Conservation (phyloP, 106 monocot species). For the Dioscorea dumetorum region DNA sequence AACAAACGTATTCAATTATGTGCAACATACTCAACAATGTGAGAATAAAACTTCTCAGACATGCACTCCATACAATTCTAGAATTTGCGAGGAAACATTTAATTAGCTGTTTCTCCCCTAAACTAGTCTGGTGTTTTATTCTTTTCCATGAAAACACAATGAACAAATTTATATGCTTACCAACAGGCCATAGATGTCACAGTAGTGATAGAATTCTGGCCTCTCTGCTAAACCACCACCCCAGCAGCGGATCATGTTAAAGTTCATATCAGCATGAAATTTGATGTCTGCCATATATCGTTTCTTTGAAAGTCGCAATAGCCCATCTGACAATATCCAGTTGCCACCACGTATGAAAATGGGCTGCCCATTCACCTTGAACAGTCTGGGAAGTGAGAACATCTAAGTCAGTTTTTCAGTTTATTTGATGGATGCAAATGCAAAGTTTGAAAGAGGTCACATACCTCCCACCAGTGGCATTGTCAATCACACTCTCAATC, state of each 20-base stretch:
- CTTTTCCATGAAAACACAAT: background rate
- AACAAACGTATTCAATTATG: too few relatives aligned
- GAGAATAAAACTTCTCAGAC: too few relatives aligned
- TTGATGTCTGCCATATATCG: slow-evolving; percentile 85
- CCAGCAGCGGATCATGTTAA: slow-evolving; percentile 99
- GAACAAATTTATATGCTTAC: slow-evolving; percentile 25
- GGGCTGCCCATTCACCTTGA: slow-evolving; percentile 82
- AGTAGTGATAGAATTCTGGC: slow-evolving; percentile 94
- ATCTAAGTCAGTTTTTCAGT: background rate
- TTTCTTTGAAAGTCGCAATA: slow-evolving; percentile 73
- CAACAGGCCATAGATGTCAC: slow-evolving; percentile 95
- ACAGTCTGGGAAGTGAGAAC: slow-evolving; percentile 40
- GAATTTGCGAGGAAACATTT: too few relatives aligned
- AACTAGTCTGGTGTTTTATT: too few relatives aligned
- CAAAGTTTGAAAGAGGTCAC: background rate
- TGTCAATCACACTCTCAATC: slow-evolving; percentile 80
- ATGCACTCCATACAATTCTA: too few relatives aligned
- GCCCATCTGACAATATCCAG: slow-evolving; percentile 94
- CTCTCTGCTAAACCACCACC: slow-evolving; percentile 97
- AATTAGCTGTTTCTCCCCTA: too few relatives aligned
- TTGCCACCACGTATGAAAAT: slow-evolving; percentile 96
- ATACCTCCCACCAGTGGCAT: slow-evolving; percentile 91
- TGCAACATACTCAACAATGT: too few relatives aligned
- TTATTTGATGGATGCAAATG: background rate
- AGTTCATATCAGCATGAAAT: slow-evolving; percentile 99